Evolutionary conservation across 1,139 yeast species (phyloP).

Genomic region (Blastobotrys elegans): DNA sequence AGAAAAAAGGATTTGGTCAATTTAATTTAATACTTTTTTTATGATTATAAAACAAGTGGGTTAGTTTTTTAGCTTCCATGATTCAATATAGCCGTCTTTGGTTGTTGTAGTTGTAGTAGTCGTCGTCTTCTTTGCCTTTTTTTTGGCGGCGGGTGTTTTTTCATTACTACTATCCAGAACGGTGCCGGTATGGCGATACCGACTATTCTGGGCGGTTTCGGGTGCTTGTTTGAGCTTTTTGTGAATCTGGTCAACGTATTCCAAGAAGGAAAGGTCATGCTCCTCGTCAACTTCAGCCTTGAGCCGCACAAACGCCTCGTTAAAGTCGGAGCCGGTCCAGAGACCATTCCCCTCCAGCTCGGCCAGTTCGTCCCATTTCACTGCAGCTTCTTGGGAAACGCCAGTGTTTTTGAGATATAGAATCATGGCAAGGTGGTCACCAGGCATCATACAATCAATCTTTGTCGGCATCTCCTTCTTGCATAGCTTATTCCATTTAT

Average conservation of each 20-base stretch:
- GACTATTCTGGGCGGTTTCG: not conserved
- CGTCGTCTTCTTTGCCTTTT: no score
- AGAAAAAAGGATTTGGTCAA: not conserved
- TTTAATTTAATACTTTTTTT: not conserved
- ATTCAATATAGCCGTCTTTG: slow-evolving; percentile 13
- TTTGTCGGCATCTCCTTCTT: slow-evolving; percentile 33
- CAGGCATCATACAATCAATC: slow-evolving; percentile 39
- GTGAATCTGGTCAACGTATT: slow-evolving; percentile 30
- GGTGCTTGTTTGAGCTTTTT: slow-evolving; percentile 10
- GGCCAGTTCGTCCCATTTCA: slow-evolving; percentile 62
- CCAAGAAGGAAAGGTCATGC: slow-evolving; percentile 34
- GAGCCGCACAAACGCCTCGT: slow-evolving; percentile 44
- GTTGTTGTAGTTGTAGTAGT: not conserved
- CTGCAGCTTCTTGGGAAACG: slow-evolving; percentile 43
- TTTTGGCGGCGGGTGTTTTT: not conserved
- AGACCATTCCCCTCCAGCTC: slow-evolving; percentile 39
- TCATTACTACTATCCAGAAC: not conserved
- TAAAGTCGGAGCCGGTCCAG: slow-evolving; percentile 46
- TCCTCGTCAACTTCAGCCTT: slow-evolving; percentile 32
- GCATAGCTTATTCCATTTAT: slow-evolving; percentile 82
- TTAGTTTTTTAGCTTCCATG: slow-evolving; percentile 14
- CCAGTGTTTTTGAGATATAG: slow-evolving; percentile 47
- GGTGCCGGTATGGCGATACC: not conserved
- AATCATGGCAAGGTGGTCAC: slow-evolving; percentile 54
- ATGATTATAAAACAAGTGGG: slow-evolving; percentile 25